A percentile compares a stretch with the other conserved stretches of the same genome.
Evolutionary conservation across 2,329 filamentous ascomycete genomes (phyloP).

Genomic region (Diaporthe ilicicola): DNA sequence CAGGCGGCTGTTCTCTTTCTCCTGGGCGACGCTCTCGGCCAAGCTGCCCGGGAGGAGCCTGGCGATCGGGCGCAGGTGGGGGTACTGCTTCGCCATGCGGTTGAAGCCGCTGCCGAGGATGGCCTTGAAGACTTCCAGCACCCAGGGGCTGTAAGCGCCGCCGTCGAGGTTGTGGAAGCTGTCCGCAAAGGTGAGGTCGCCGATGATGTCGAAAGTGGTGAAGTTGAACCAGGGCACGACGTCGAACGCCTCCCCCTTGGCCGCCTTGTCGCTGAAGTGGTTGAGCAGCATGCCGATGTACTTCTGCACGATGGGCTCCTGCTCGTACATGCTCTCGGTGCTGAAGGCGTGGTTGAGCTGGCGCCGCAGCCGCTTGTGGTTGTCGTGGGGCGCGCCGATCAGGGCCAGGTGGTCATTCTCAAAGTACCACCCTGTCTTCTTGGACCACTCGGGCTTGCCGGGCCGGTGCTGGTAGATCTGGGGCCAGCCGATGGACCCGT

Average conservation of each 20-base stretch:
- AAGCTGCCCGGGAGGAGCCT: neutral
- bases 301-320: slow-evolving; percentile 19
- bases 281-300: slow-evolving; percentile 15
- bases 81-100: neutral
- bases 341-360: slow-evolving; percentile 27
- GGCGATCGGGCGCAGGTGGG: neutral
- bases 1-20: neutral
- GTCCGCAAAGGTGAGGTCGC: slow-evolving; percentile 35
- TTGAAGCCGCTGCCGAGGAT: neutral
- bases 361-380: slow-evolving; percentile 15
- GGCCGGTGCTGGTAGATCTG: slow-evolving; percentile 27
- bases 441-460: slow-evolving; percentile 15
- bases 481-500: slow-evolving; percentile 23
- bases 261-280: slow-evolving; percentile 15
- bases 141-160: slow-evolving; percentile 34
- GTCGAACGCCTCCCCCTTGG: slow-evolving; percentile 7
- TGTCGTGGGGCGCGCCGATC: neutral
- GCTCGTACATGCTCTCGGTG: slow-evolving; percentile 28
- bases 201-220: slow-evolving; percentile 36
- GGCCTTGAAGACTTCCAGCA: slow-evolving; percentile 28
- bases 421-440: neutral
- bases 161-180: slow-evolving; percentile 34
- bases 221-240: slow-evolving; percentile 35
- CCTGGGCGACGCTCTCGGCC: slow-evolving; percentile 12
- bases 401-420: neutral